Conservation (phyloP, 352 stramenopile genomes). For the Achlya hypogyna region DNA sequence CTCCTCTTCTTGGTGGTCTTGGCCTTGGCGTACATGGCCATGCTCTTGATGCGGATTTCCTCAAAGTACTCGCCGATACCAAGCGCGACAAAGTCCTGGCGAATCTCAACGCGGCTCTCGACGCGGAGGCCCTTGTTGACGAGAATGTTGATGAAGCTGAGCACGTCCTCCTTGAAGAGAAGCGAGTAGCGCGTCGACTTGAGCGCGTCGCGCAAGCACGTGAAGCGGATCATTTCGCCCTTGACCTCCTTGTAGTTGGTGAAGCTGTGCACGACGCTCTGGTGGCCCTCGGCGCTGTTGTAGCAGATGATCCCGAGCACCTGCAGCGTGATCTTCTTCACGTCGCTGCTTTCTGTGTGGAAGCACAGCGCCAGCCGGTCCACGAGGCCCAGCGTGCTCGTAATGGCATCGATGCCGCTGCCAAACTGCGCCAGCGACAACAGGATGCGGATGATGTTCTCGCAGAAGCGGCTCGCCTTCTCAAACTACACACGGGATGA, state of each 20-base stretch:
- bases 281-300: conserved; percentile 73
- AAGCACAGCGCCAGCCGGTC: conserved; percentile 76
- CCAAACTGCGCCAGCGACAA: conserved; percentile 71
- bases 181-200: conserved; percentile 76
- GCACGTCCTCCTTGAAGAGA: conserved; percentile 82
- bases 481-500: conserved; percentile 39
- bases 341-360: conserved; percentile 69
- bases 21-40: conserved; percentile 7
- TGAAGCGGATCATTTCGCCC: conserved; percentile 69
- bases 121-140: conserved; percentile 81
- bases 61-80: conserved; percentile 83
- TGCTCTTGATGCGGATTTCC: conserved; percentile 69
- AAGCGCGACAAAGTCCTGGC: conserved; percentile 73
- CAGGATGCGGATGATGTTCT: conserved; percentile 67
- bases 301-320: conserved; percentile 79
- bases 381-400: conserved; percentile 65
- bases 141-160: conserved; percentile 86
- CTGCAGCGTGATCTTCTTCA: conserved; percentile 78
- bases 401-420: conserved; percentile 70
- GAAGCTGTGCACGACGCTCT: conserved; percentile 73
- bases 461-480: conserved; percentile 61
- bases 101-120: conserved; percentile 72
- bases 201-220: conserved; percentile 67
- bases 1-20: not conserved
- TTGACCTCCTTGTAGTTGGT: conserved; percentile 79